These are phyloP conservation scores for Aureobasidium sp. DNA, from an alignment of 2,329 filamentous ascomycete species.

Conservation along the genomic window DNA sequence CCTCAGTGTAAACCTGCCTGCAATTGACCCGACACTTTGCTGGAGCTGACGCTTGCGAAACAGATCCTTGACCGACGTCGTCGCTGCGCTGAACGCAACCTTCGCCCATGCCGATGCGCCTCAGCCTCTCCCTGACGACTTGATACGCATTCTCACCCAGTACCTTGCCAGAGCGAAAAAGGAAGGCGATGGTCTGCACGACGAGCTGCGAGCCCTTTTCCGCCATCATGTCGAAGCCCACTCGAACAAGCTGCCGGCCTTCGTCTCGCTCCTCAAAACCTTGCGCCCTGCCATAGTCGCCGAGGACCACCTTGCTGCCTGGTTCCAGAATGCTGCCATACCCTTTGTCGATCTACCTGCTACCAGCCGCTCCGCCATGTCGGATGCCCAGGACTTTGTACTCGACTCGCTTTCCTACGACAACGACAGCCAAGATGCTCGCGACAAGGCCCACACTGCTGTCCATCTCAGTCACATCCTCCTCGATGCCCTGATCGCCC, in stretches of 20 bases:
- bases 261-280: slow-evolving; percentile 57
- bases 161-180: slow-evolving; percentile 62
- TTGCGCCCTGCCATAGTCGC: slow-evolving; percentile 57
- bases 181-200: slow-evolving; percentile 62
- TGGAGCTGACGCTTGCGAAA: neutral
- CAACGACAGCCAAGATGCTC: slow-evolving; percentile 44
- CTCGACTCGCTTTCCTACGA: slow-evolving; percentile 57
- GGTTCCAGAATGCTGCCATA: slow-evolving; percentile 59
- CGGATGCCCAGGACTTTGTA: slow-evolving; percentile 57
- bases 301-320: slow-evolving; percentile 55
- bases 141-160: slow-evolving; percentile 52
- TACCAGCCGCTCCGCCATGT: slow-evolving; percentile 54
- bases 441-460: slow-evolving; percentile 35
- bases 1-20: slow-evolving; percentile 8
- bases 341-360: slow-evolving; percentile 50
- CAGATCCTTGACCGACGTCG: slow-evolving; percentile 38
- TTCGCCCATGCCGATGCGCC: slow-evolving; percentile 29
- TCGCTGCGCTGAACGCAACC: slow-evolving; percentile 33
- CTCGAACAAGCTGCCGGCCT: slow-evolving; percentile 53
- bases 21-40: neutral
- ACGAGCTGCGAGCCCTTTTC: slow-evolving; percentile 62
- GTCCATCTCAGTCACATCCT: slow-evolving; percentile 48
- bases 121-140: slow-evolving; percentile 55
- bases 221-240: slow-evolving; percentile 53
- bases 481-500: slow-evolving; percentile 34